phyloP scores from a whole-genome alignment of 129 eudicot genomes.

The Saposhnikovia divaricata region DNA sequence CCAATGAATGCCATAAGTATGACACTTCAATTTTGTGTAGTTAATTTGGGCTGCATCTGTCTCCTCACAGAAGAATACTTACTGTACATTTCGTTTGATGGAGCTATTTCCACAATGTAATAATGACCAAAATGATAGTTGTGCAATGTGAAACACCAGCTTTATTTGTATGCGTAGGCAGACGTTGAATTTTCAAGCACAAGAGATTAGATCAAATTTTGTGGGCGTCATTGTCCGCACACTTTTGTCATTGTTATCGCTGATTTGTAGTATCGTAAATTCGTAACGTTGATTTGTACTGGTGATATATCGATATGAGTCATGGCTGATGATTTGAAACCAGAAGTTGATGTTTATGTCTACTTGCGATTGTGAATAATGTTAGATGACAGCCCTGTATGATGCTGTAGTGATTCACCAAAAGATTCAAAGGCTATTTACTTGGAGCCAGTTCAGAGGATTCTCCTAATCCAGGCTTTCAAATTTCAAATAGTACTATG shows the following conservation, averaged over 20 bases:
- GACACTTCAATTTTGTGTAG: not conserved
- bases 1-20: no score
- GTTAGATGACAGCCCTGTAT: not conserved
- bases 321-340: not conserved
- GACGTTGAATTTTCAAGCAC: not conserved
- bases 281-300: no score
- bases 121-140: not conserved
- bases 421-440: not conserved
- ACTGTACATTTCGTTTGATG: not conserved
- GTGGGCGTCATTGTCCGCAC: conserved; percentile 9
- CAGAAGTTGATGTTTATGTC: not conserved
- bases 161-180: conserved; percentile 3
- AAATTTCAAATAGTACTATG: not conserved
- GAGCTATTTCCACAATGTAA: not conserved
- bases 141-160: not conserved
- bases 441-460: conserved; percentile 4
- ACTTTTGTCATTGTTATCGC: not conserved
- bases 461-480: not conserved
- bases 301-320: no score
- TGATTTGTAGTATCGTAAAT: not conserved
- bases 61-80: not conserved
- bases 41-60: not conserved
- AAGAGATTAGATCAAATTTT: conserved; percentile 4
- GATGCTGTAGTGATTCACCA: not conserved
- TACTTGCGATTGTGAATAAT: not conserved